Evolutionary conservation across 768 basidiomycete species (phyloP).

Genomic region (Macrocybe gigantea): DNA sequence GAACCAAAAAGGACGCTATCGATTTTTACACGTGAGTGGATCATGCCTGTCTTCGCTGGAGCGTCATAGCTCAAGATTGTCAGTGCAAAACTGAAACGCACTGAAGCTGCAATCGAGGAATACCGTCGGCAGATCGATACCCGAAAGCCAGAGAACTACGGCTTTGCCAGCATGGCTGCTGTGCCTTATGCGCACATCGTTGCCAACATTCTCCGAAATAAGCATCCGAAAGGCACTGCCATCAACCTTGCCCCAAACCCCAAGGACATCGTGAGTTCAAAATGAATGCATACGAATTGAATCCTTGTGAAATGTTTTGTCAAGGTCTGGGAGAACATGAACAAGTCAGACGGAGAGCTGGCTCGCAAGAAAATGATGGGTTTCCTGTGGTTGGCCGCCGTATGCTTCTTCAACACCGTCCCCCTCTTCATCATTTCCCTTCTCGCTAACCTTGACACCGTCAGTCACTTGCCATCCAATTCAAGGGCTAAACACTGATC

Average conservation of each 20-base stretch:
- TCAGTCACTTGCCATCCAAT: constrained; percentile 27
- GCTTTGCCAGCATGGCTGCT: constrained; percentile 87
- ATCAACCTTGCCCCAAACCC: constrained; percentile 82
- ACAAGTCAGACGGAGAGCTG: constrained; percentile 60
- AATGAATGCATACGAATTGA: not conserved
- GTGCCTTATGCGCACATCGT: constrained; percentile 87
- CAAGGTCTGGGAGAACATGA: constrained; percentile 90
- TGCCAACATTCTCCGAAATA: constrained; percentile 60
- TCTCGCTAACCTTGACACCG: constrained; percentile 83
- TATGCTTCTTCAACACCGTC: constrained; percentile 94
- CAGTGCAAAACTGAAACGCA: constrained; percentile 51
- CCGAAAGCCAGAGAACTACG: constrained; percentile 83
- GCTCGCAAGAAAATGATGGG: constrained; percentile 66
- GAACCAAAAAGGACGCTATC: constrained; percentile 84
- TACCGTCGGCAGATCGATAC: constrained; percentile 67
- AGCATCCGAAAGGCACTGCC: constrained; percentile 66
- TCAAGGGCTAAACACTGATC: not conserved
- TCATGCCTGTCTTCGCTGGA: not conserved
- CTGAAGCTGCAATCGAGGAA: constrained; percentile 69
- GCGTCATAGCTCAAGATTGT: not conserved
- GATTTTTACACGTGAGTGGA: constrained; percentile 81
- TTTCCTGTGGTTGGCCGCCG: constrained; percentile 66
- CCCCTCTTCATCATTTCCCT: constrained; percentile 88
- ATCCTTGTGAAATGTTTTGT: not conserved
- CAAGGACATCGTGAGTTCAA: constrained; percentile 68